These are phyloP conservation scores for Sanghuangporus sanghuang DNA, from an alignment of 1,284 basidiomycete species.

Conservation along the genomic window DNA sequence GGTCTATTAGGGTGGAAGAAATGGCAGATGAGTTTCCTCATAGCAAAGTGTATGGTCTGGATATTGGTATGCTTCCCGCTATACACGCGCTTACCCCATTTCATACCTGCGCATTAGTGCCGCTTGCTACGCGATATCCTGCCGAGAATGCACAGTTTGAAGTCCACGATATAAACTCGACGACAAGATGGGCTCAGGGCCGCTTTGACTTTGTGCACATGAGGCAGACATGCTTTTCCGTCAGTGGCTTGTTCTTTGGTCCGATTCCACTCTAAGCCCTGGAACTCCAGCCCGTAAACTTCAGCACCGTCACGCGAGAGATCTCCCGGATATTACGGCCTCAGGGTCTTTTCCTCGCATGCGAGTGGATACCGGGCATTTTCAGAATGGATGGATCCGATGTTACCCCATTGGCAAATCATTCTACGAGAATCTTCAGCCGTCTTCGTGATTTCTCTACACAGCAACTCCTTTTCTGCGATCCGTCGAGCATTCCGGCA, in stretches of 20 bases:
- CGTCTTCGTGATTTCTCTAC: neutral
- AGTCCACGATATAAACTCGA: slow-evolving; percentile 51
- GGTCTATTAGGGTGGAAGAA: slow-evolving; percentile 52
- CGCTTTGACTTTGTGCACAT: slow-evolving; percentile 62
- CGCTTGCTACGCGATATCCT: slow-evolving; percentile 59
- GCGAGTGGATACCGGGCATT: slow-evolving; percentile 48
- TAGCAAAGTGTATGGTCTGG: slow-evolving; percentile 60
- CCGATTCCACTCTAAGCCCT: slow-evolving; percentile 11
- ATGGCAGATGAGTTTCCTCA: slow-evolving; percentile 62
- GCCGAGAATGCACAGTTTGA: slow-evolving; percentile 56
- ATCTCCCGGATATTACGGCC: slow-evolving; percentile 54
- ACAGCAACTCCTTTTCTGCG: slow-evolving; percentile 18
- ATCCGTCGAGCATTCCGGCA: slow-evolving; percentile 18
- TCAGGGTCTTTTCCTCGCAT: slow-evolving; percentile 59
- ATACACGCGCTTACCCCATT: slow-evolving; percentile 15
- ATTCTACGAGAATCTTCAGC: slow-evolving; percentile 8
- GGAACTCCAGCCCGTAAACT: slow-evolving; percentile 42
- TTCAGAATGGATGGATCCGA: slow-evolving; percentile 34
- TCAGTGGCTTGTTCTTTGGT: slow-evolving; percentile 30
- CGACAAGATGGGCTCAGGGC: slow-evolving; percentile 41
- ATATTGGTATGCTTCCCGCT: slow-evolving; percentile 50
- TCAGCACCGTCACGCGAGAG: slow-evolving; percentile 46
- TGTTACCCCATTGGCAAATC: slow-evolving; percentile 27
- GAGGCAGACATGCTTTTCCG: slow-evolving; percentile 51
- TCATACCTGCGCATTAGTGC: slow-evolving; percentile 38